Evolutionary conservation across 805 yeast genomes (phyloP), one percentile per base, ranked within the genome.

Genomic region (Cyberlindnera xylosilytica): DNA sequence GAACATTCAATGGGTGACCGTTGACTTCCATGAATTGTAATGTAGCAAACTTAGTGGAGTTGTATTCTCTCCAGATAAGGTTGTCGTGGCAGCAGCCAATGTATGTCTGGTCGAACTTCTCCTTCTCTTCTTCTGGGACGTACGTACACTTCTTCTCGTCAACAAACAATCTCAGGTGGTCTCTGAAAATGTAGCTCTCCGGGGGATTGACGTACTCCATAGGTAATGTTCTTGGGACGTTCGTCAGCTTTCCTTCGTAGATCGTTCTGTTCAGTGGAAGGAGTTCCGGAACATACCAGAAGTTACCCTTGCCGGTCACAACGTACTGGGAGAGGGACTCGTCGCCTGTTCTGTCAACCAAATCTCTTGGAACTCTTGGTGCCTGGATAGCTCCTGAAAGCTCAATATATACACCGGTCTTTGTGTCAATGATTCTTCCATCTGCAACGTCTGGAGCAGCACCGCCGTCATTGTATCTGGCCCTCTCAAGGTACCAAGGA

Each of bases 331-430:
- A 33, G 7, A 55, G 6, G 4, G 43, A 41, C 2, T 44, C 41
- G 38, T 50, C 54, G 1, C 38, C 42, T 1, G 41, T 41, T 16
- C 31, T 32, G 10, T 42, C 51, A 1, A 34, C 19, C 7, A 54
- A 4, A 3, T 45, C 45, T 10, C 20, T 26, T 19, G 60, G 57
- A 3, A 56, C 44, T 43, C 52, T 54, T 34, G 60, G 60, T 2
- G 60, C 57, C 31, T 46, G 47, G 4, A 50, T 41, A 10, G 53
- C 59, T 4, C 81, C 87, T 3, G 78, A 72, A 40, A 81, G 68
- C 51, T 80, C 85, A 41, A 81, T 66, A 52, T 76, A 81, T 10
- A 72, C 56, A 9, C 87, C 87, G 2, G 81, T 72, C 42, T 74
- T 73, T 13, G 72, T 66, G 55, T 81, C 87, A 42, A 81, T 76